Conservation (phyloP, 192 early-diverging fungal genomes). For the Backusella psychrophila region DNA sequence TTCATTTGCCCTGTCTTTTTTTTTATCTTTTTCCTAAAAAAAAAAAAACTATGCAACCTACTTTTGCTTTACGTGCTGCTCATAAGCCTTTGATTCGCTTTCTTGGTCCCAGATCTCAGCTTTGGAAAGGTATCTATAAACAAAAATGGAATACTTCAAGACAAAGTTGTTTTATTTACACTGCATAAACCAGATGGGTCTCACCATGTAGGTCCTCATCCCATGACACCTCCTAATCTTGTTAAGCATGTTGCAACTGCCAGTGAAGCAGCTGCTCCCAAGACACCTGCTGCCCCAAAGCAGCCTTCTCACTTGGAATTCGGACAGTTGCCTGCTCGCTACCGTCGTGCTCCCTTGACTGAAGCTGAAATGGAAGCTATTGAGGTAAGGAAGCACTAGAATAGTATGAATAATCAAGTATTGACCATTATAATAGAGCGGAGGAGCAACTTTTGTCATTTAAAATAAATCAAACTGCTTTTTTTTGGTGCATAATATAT, state of each 20-base stretch:
- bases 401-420: not conserved
- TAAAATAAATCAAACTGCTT: not conserved
- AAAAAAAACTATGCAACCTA: slow-evolving; percentile 24
- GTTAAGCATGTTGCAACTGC: slow-evolving; percentile 33
- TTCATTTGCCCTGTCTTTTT: slow-evolving; percentile 2
- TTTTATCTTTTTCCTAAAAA: not conserved
- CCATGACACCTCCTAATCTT: slow-evolving; percentile 35
- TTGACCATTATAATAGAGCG: not conserved
- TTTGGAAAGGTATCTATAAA: slow-evolving; percentile 36
- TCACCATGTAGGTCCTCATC: slow-evolving; percentile 35
- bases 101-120: slow-evolving; percentile 29
- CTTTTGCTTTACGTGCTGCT: slow-evolving; percentile 22
- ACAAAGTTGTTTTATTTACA: not conserved
- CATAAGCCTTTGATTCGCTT: slow-evolving; percentile 38
- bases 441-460: slow-evolving; percentile 12
- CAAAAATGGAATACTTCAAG: not conserved
- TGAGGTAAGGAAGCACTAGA: slow-evolving; percentile 32
- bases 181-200: slow-evolving; percentile 16
- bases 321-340: slow-evolving; percentile 39
- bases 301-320: slow-evolving; percentile 32
- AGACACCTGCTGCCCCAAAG: slow-evolving; percentile 12
- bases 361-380: slow-evolving; percentile 51
- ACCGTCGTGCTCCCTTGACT: slow-evolving; percentile 36
- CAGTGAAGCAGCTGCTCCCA: not conserved
- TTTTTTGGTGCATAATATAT: not conserved